phyloP scores from a whole-genome alignment of 2,329 filamentous ascomycete species.

The Colletotrichum sp. region DNA sequence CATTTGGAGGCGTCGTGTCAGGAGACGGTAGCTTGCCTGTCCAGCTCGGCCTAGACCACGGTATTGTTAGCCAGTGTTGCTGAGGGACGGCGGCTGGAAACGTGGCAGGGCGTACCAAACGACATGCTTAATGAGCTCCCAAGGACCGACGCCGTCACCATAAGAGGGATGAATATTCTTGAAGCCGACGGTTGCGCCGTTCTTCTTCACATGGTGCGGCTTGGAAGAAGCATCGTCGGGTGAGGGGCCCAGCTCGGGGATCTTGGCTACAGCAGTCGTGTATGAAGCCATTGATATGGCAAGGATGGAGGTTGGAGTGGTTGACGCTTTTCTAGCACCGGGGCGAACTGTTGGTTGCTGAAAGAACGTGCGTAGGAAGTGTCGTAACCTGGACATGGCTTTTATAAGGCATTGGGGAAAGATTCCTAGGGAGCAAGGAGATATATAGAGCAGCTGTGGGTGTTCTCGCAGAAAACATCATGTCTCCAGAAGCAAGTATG shows the following conservation, averaged over 20 bases:
- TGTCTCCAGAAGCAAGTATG: neutral
- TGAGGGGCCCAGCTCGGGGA: constrained; percentile 35
- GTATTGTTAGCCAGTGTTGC: neutral
- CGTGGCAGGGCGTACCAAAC: constrained; percentile 36
- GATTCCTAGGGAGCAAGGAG: neutral
- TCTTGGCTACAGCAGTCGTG: constrained; percentile 36
- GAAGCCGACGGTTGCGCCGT: constrained; percentile 48
- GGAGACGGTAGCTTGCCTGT: constrained; percentile 51
- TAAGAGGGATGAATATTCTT: constrained; percentile 58
- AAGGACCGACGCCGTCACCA: constrained; percentile 17
- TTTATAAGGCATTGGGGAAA: neutral
- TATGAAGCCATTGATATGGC: constrained; percentile 24
- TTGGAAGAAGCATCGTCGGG: constrained; percentile 49
- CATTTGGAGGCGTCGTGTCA: constrained; percentile 68
- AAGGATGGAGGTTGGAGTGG: constrained; percentile 6
- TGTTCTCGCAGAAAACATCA: neutral
- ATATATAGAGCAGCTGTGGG: neutral
- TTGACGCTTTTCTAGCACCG: constrained; percentile 14
- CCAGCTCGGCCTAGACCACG: constrained; percentile 36
- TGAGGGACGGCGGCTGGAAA: neutral
- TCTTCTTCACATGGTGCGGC: constrained; percentile 52
- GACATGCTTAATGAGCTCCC: constrained; percentile 34
- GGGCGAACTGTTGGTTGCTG: neutral
- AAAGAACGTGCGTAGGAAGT: constrained; percentile 6
- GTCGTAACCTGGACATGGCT: constrained; percentile 11